phyloP scores from a whole-genome alignment of 1,139 yeast species.

The Wickerhamomyces sp. region DNA sequence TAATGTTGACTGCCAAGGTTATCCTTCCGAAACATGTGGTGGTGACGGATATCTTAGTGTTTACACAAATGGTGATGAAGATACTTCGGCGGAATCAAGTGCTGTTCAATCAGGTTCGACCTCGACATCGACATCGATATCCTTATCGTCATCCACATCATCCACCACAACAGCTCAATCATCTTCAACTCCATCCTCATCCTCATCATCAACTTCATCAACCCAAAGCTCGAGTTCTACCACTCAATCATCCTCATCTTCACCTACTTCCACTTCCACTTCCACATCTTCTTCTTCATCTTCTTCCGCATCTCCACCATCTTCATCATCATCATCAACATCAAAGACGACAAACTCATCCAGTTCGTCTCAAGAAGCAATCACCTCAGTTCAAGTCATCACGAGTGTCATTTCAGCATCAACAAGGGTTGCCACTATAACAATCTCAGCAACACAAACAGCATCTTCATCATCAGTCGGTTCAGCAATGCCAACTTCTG shows the following conservation, averaged over 20 bases:
- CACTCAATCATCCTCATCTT: constrained; percentile 4
- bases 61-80: constrained; percentile 31
- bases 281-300: constrained; percentile 8
- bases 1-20: constrained; percentile 49
- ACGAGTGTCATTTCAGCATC: constrained; percentile 23
- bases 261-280: constrained; percentile 6
- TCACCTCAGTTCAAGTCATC: constrained; percentile 9
- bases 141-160: constrained; percentile 1
- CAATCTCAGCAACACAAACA: constrained; percentile 15
- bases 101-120: constrained; percentile 26
- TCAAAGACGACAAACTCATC: background rate
- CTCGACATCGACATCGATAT: constrained; percentile 11
- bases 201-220: constrained; percentile 2
- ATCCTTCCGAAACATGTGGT: constrained; percentile 56
- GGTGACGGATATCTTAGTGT: constrained; percentile 49
- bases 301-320: constrained; percentile 3
- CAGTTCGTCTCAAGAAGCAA: background rate
- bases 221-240: constrained; percentile 1
- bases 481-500: constrained; percentile 10
- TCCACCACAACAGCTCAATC: constrained; percentile 2
- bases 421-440: constrained; percentile 9
- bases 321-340: constrained; percentile 1
- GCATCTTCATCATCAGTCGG: constrained; percentile 8
- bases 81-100: constrained; percentile 16
- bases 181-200: constrained; percentile 1